phyloP scores from a whole-genome alignment of 2,329 filamentous ascomycete species.

The Tolypocladium cylindrosporum region DNA sequence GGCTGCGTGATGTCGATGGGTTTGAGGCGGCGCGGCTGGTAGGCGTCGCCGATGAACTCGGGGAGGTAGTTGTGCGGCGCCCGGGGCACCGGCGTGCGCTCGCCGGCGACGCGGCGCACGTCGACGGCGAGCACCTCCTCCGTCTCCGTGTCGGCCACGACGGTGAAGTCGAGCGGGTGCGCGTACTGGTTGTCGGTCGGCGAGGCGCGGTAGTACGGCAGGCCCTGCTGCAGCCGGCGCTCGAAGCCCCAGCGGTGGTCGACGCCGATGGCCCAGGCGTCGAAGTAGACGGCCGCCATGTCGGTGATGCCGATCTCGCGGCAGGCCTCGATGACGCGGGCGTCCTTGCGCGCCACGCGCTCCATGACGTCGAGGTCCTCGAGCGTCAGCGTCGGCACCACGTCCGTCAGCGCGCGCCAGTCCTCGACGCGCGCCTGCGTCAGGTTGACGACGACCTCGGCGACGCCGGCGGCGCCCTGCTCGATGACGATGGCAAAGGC shows the following conservation, averaged over 20 bases:
- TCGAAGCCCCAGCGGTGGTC: slow-evolving; percentile 67
- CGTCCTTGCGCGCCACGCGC: slow-evolving; percentile 54
- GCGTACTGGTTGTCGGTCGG: slow-evolving; percentile 56
- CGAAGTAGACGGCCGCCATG: slow-evolving; percentile 77
- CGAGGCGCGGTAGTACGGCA: slow-evolving; percentile 72
- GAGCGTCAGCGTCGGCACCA: slow-evolving; percentile 55
- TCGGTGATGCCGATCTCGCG: slow-evolving; percentile 65
- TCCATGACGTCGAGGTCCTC: slow-evolving; percentile 73
- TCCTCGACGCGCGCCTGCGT: slow-evolving; percentile 27
- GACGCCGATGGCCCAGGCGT: slow-evolving; percentile 78
- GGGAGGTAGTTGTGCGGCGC: slow-evolving; percentile 28
- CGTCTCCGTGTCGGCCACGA: slow-evolving; percentile 32
- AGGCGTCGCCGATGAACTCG: slow-evolving; percentile 22
- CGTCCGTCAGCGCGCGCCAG: slow-evolving; percentile 35
- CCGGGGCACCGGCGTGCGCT: slow-evolving; percentile 32
- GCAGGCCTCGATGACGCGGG: slow-evolving; percentile 69
- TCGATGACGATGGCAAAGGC: slow-evolving; percentile 40
- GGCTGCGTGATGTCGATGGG: slow-evolving; percentile 30
- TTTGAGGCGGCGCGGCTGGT: slow-evolving; percentile 23
- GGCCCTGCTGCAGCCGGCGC: slow-evolving; percentile 65
- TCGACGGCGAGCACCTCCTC: slow-evolving; percentile 37
- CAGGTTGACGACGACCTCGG: slow-evolving; percentile 43
- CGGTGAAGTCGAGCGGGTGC: slow-evolving; percentile 43
- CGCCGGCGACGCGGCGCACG: slow-evolving; percentile 30
- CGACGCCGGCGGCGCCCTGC: slow-evolving; percentile 25